These are phyloP conservation scores for Phytophthora idaei DNA, from an alignment of 352 stramenopile genomes.

Conservation along the genomic window DNA sequence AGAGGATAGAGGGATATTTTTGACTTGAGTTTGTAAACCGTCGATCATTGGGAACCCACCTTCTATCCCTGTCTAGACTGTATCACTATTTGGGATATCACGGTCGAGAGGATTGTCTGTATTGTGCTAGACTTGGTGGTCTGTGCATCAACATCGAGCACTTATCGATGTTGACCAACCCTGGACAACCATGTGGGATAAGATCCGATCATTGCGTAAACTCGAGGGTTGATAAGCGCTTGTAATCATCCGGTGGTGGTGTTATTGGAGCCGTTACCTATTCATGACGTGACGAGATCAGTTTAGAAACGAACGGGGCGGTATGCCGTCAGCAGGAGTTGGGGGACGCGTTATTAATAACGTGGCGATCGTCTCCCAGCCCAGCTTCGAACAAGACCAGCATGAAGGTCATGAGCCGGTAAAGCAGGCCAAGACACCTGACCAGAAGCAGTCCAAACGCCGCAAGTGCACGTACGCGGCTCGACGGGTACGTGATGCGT, in stretches of 20 bases:
- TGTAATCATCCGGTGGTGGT: constrained; percentile 7
- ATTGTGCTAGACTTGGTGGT: too few species aligned
- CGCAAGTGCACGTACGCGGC: constrained; percentile 21
- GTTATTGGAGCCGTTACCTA: background rate
- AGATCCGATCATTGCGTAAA: constrained; percentile 13
- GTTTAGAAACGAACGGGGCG: background rate
- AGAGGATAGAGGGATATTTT: too few species aligned
- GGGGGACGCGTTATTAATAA: background rate
- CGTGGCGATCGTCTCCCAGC: background rate
- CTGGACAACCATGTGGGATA: too few species aligned
- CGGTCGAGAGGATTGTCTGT: too few species aligned
- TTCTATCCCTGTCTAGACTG: too few species aligned
- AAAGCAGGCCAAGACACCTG: background rate
- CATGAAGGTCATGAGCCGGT: background rate
- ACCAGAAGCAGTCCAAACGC: constrained; percentile 5
- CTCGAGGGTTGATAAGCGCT: background rate
- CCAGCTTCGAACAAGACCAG: background rate
- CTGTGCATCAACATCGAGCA: constrained; percentile 6
- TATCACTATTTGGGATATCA: too few species aligned
- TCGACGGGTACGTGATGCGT: constrained; percentile 5
- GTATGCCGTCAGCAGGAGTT: too few species aligned
- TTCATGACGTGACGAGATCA: background rate
- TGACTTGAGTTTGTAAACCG: too few species aligned
- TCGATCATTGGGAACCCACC: too few species aligned
- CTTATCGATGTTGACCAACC: constrained; percentile 7